phyloP scores from a whole-genome alignment of 257 asterid genomes.

The Parsonsia alboflavescens region DNA sequence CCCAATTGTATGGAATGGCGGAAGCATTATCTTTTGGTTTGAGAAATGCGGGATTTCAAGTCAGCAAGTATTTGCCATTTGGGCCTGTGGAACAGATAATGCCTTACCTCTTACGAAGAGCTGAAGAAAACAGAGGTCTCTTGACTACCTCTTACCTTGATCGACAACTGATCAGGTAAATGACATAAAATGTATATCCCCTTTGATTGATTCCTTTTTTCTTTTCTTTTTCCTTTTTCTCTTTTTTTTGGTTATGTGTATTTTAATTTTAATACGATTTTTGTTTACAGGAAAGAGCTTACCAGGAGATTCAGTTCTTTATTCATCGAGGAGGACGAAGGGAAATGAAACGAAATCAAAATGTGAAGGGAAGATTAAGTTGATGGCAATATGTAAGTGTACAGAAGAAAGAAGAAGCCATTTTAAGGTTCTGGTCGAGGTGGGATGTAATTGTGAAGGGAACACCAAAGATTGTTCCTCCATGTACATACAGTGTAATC shows the following conservation, averaged over 20 bases:
- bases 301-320: conserved; percentile 37
- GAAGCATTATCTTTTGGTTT: conserved; percentile 64
- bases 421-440: background rate
- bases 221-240: too few species aligned
- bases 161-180: conserved; percentile 61
- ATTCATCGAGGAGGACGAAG: background rate
- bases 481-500: background rate
- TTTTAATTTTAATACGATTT: too few species aligned
- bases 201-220: background rate
- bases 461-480: too few species aligned
- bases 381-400: background rate
- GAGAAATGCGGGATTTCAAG: conserved; percentile 65
- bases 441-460: conserved; percentile 8
- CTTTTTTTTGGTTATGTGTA: too few species aligned
- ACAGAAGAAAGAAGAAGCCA: conserved; percentile 2
- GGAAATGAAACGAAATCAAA: conserved; percentile 2
- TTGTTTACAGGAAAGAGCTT: conserved; percentile 50
- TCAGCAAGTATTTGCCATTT: conserved; percentile 77
- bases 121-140: conserved; percentile 86
- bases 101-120: conserved; percentile 84
- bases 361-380: conserved; percentile 1
- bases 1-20: conserved; percentile 92
- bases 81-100: conserved; percentile 86
- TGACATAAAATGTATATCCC: too few species aligned
- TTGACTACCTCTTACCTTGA: conserved; percentile 55